Evolutionary conservation across 208 protist genomes (phyloP), one percentile per base, ranked within the genome.

Genomic region (Tetramitus jugosus): DNA sequence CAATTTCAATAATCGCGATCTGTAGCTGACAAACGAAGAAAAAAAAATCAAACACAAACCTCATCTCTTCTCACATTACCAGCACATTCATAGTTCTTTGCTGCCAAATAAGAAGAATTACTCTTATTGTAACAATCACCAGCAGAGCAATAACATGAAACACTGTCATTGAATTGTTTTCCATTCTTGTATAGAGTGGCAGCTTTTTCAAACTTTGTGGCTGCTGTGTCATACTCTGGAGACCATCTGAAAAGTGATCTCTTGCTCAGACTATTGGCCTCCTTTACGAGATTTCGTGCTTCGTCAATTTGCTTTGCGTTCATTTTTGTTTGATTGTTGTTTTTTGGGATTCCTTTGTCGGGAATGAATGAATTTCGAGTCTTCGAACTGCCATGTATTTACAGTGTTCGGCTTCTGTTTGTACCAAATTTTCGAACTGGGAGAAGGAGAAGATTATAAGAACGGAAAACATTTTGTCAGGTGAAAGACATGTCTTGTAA

Each of bases 171-270:
- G 10, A 40, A n/a, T 31, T 49, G 35, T 49, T 49, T 71, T 49
- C 26, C 13, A 26, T 31, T 4, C 26, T 71, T 71, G 65, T 33
- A 71, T 20, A 71, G 26, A 49, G 26, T 17, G 8, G 23, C 65
- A 49, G 65, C 65, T 33, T 71, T 71, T 46, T 71, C 65, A 49
- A 35, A 71, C 1, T 17, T 29, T 37, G 17, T 23, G 0, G 39
- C 65, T 6, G 65, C 65, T 0, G 39, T 26, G 49, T 71, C 65
- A 49, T 71, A 71, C 29, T 71, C 65, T 35, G 65, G 65, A 4
- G 29, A 49, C 10, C 10, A 49, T 35, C 20, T 49, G 26, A 69
- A 69, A 37, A 69, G 8, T 31, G 14, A 20, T 69, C 62, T 56
- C 14, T 10, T 56, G 49, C 14, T 26, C 14, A 56, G 10, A 26